Evolutionary conservation across 75 land plant genomes (phyloP).

Genomic region (Pseudotsuga menziesii): DNA sequence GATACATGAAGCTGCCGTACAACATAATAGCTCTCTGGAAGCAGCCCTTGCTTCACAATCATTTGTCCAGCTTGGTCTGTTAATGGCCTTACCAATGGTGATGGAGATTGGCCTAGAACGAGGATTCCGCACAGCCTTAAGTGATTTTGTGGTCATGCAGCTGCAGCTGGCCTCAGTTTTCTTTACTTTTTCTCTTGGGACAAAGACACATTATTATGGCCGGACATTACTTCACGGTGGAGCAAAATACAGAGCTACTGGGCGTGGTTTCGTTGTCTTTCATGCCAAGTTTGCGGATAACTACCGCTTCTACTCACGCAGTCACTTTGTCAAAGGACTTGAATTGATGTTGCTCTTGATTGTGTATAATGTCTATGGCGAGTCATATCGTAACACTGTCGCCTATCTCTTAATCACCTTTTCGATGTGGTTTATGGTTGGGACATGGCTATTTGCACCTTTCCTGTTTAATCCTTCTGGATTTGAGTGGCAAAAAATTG

Average conservation of each 20-base stretch:
- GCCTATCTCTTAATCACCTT: conserved; percentile 73
- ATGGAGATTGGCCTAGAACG: conserved; percentile 97
- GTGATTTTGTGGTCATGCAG: conserved; percentile 95
- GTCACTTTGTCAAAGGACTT: conserved; percentile 94
- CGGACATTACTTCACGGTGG: conserved; percentile 97
- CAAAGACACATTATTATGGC: conserved; percentile 94
- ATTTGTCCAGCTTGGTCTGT: conserved; percentile 88
- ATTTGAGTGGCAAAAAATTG: conserved; percentile 94
- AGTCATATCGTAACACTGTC: conserved; percentile 43
- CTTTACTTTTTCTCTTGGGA: conserved; percentile 96
- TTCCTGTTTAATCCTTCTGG: conserved; percentile 79
- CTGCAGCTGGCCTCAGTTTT: conserved; percentile 94
- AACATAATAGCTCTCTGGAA: conserved; percentile 64
- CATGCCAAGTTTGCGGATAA: conserved; percentile 98
- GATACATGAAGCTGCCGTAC: conserved; percentile 24
- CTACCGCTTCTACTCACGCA: conserved; percentile 92
- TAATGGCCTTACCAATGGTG: conserved; percentile 95
- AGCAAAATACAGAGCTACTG: conserved; percentile 87
- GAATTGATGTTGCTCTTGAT: conserved; percentile 85
- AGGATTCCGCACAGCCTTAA: conserved; percentile 89
- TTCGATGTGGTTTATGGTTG: conserved; percentile 96
- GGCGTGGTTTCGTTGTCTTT: conserved; percentile 89
- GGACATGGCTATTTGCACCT: conserved; percentile 73
- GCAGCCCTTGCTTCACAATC: conserved; percentile 95
- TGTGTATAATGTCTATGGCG: conserved; percentile 69